These are phyloP conservation scores for Coniophora puteana DNA, from an alignment of 1,284 basidiomycete genomes.

Conservation along the genomic window DNA sequence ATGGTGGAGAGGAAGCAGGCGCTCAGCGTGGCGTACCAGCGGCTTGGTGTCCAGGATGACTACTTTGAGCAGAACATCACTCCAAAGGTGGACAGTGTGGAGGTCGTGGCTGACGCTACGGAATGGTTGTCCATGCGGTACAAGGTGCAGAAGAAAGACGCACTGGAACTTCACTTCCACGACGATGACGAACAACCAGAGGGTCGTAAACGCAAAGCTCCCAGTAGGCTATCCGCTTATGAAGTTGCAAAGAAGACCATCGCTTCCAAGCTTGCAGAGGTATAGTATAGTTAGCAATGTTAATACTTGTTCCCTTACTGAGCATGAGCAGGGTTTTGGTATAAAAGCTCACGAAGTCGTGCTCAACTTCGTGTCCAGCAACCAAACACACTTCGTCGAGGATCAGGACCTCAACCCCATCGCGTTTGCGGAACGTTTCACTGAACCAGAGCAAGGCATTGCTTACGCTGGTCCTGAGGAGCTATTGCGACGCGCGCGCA, in stretches of 20 bases:
- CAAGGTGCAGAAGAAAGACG: conserved; percentile 69
- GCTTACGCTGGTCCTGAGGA: conserved; percentile 55
- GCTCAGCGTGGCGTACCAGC: conserved; percentile 61
- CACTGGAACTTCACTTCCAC: conserved; percentile 59
- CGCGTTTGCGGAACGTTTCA: conserved; percentile 75
- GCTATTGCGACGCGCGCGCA: conserved; percentile 69
- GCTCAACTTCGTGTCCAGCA: conserved; percentile 65
- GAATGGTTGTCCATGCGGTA: conserved; percentile 93
- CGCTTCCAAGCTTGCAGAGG: conserved; percentile 73
- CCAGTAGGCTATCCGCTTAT: conserved; percentile 84
- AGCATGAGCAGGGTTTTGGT: conserved; percentile 62
- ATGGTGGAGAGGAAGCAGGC: conserved; percentile 71
- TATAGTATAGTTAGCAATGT: conserved; percentile 28
- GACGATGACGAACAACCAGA: conserved; percentile 60
- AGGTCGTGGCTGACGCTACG: conserved; percentile 87
- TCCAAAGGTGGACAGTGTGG: conserved; percentile 70
- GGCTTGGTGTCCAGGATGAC: conserved; percentile 59
- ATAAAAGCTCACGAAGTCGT: conserved; percentile 78
- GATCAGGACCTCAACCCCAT: conserved; percentile 74
- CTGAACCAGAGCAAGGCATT: conserved; percentile 59
- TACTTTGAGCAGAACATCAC: conserved; percentile 71
- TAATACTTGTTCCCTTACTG: conserved; percentile 9
- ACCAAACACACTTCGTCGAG: conserved; percentile 68
- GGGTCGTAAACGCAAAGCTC: conserved; percentile 70
- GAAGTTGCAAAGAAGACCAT: conserved; percentile 82